Evolutionary conservation across 495 filamentous ascomycete species (phyloP).

Genomic region (Melanomma pulvis-pyrius): DNA sequence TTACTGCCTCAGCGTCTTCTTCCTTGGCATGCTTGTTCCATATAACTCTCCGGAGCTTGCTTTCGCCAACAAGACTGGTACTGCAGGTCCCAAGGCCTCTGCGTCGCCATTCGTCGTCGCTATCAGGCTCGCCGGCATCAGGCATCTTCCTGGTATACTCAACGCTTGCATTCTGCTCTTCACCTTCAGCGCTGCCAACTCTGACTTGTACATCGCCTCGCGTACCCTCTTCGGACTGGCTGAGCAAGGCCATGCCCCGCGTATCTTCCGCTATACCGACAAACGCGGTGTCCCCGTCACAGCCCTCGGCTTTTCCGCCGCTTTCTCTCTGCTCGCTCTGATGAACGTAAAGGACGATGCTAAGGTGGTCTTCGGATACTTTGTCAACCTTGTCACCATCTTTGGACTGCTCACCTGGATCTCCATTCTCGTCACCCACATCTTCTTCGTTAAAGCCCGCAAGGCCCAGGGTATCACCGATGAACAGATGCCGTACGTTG

Average conservation of each 20-base stretch:
- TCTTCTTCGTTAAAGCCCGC: constrained; percentile 75
- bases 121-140: constrained; percentile 58
- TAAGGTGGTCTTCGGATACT: constrained; percentile 75
- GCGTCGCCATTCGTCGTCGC: constrained; percentile 68
- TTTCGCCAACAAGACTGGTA: constrained; percentile 51
- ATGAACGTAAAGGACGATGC: constrained; percentile 74
- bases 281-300: constrained; percentile 73
- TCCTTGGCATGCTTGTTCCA: constrained; percentile 60
- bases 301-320: constrained; percentile 63
- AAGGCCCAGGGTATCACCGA: constrained; percentile 71
- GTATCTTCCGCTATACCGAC: constrained; percentile 70
- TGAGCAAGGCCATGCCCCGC: constrained; percentile 73
- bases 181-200: constrained; percentile 79
- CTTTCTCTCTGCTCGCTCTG: constrained; percentile 71
- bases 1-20: constrained; percentile 54
- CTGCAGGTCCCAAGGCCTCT: constrained; percentile 45
- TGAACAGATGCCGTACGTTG: constrained; percentile 67
- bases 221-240: constrained; percentile 81
- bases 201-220: constrained; percentile 79
- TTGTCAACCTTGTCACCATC: constrained; percentile 63
- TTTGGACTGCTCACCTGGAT: constrained; percentile 75
- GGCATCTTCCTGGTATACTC: constrained; percentile 57
- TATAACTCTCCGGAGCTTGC: constrained; percentile 58
- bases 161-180: constrained; percentile 76
- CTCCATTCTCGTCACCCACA: constrained; percentile 79